A percentile compares a stretch with the other conserved stretches of the same genome.
Evolutionary conservation across 257 asterid genomes (phyloP).

Genomic region (Agastache rugosa): DNA sequence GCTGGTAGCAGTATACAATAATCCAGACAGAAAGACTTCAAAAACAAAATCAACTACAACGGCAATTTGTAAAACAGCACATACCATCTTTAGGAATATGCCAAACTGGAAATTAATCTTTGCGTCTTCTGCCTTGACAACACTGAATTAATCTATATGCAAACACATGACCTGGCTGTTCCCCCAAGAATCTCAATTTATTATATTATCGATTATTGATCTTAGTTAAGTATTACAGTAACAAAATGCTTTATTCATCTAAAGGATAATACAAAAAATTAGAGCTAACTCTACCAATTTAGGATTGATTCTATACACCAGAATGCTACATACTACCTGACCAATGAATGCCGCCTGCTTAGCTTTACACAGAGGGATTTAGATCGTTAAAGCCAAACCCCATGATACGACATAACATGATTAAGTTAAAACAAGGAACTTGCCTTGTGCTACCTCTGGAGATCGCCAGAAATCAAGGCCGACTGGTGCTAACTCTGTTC

Average conservation of each 20-base stretch:
- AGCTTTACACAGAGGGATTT: conserved; percentile 10
- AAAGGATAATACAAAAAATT: not conserved
- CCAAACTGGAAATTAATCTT: too few relatives aligned
- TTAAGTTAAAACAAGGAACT: conserved; percentile 20
- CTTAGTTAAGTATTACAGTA: conserved; percentile 24
- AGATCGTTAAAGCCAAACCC: conserved; percentile 8
- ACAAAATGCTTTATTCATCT: conserved; percentile 36
- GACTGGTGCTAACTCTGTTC: conserved; percentile 36
- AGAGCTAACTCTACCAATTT: conserved; percentile 31
- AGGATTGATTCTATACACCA: conserved; percentile 40
- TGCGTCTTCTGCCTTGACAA: not conserved
- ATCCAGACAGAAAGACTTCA: not conserved
- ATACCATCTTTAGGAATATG: too few relatives aligned
- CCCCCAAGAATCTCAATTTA: conserved; percentile 28
- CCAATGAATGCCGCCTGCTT: conserved; percentile 35
- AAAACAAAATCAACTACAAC: not conserved
- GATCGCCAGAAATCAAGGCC: conserved; percentile 32
- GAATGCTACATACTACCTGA: conserved; percentile 26
- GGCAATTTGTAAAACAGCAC: not conserved
- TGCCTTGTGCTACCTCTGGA: conserved; percentile 25
- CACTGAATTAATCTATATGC: not conserved
- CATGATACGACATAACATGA: not conserved
- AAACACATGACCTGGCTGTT: not conserved
- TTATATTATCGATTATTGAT: conserved; percentile 27
- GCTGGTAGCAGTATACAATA: too few relatives aligned